Evolutionary conservation across 192 early-diverging fungal genomes (phyloP).

Genomic region (Coemansia sp.): DNA sequence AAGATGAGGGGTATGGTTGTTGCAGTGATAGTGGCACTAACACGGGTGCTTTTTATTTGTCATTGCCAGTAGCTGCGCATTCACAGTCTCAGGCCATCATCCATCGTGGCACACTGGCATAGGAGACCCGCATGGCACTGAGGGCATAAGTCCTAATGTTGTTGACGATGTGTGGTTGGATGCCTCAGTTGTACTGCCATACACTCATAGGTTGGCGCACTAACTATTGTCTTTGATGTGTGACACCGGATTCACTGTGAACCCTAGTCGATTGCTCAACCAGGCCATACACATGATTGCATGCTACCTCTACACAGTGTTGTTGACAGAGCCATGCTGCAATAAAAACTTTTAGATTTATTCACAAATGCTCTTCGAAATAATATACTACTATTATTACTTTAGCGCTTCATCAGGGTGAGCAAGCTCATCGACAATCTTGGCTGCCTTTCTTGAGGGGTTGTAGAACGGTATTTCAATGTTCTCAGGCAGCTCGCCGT

Average conservation of each 20-base stretch:
- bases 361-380: slow-evolving; percentile 31
- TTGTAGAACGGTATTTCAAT: background rate
- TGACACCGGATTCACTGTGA: slow-evolving; percentile 67
- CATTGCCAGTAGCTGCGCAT: background rate
- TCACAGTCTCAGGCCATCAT: background rate
- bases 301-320: slow-evolving; percentile 73
- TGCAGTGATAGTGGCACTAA: background rate
- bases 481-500: background rate
- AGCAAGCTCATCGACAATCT: background rate
- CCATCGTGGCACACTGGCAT: slow-evolving; percentile 34
- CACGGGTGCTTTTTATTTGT: background rate
- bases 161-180: slow-evolving; percentile 52
- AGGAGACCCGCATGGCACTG: background rate
- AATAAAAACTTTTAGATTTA: slow-evolving; percentile 63
- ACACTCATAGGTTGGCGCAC: slow-evolving; percentile 3
- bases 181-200: slow-evolving; percentile 11
- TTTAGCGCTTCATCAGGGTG: background rate
- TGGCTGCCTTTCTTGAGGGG: background rate
- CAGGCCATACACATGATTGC: slow-evolving; percentile 87
- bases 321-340: slow-evolving; percentile 67
- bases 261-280: slow-evolving; percentile 81
- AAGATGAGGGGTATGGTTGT: background rate
- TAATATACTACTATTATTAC: background rate
- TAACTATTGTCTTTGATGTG: slow-evolving; percentile 78
- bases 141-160: slow-evolving; percentile 7